phyloP scores from a whole-genome alignment of 2,329 filamentous ascomycete species.

The Penicillium sp. region DNA sequence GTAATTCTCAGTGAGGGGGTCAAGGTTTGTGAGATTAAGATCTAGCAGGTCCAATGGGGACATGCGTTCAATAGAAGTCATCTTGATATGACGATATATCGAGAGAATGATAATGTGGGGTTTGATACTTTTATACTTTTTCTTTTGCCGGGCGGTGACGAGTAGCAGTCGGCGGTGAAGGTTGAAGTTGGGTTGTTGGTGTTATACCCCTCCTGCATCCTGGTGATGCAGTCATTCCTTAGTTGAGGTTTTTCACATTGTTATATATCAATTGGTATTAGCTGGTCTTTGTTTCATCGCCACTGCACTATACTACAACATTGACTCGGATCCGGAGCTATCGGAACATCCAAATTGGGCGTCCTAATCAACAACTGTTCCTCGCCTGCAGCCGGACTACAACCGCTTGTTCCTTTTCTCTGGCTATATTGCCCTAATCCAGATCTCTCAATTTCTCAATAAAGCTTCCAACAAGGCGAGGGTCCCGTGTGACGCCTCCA shows the following conservation, averaged over 20 bases:
- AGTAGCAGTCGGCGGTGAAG: constrained; percentile 1
- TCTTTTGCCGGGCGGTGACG: constrained; percentile 21
- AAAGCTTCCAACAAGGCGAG: background rate
- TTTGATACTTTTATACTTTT: constrained; percentile 11
- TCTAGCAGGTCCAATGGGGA: constrained; percentile 78
- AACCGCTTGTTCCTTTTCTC: background rate
- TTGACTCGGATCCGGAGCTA: constrained; percentile 3
- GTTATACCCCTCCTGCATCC: constrained; percentile 6
- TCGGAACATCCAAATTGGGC: background rate
- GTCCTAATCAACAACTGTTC: background rate
- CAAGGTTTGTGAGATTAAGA: constrained; percentile 92
- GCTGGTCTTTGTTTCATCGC: background rate
- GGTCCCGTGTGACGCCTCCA: constrained; percentile 4
- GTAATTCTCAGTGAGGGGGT: constrained; percentile 97
- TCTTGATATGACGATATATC: constrained; percentile 36
- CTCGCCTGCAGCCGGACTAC: constrained; percentile 5
- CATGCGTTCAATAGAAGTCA: constrained; percentile 86
- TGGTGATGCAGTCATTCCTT: constrained; percentile 3
- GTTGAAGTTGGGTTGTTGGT: background rate
- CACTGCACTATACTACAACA: background rate
- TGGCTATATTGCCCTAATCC: background rate
- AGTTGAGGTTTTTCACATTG: constrained; percentile 1
- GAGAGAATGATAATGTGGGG: constrained; percentile 19
- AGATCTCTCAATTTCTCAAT: background rate
- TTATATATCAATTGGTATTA: background rate